Base-by-base conservation (phyloP, 495 filamentous ascomycete genomes). In the Chaetomium fimeti region DNA sequence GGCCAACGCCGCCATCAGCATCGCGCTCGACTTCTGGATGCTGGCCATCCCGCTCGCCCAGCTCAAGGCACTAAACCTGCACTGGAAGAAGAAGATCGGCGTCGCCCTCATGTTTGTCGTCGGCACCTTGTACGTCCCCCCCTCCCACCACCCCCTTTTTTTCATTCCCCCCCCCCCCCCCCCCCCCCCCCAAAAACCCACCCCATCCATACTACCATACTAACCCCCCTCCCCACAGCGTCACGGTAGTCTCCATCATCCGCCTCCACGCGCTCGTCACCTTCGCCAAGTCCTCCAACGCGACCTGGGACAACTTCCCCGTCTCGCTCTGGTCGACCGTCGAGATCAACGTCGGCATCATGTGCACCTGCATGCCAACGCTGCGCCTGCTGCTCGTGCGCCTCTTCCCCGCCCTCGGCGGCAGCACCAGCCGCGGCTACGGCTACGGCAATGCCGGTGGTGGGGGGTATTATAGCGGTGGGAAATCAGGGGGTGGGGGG, bases 81-180 rank as follows among this genome's bases (percentile, higher is more conserved):
- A 70, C 57, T 69, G 69, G 69, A 74, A 72, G 65, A 77, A 77
- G 65, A 76, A 72, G 69, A 61, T 77, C 43, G 66, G 66, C 56
- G 64, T 74, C 9, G 54, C 32, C 5, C 13, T 77, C 25, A 77
- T 79, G 76, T 78, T 79, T 61, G 57, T 64, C 36, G 64, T 78
- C 16, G 77, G 77, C n/a, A 70, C 71, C n/a, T 68, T 72, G 77
- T 79, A 62, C 57, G 73, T 70, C 29, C 6, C 27, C 5, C 2
- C 27, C 48, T 8, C 0, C 12, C 47, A 48, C 25, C 24, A 24
- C 16, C 20, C 58, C 57, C 24, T 3, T 36, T 42, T 32, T 32
- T 32, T 32, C 29, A 32, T 3, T 7, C 29, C 32, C 32, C 32
- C 12, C 12, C 32, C 32, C 29, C 29, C 3, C 7, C 7, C 32